Evolutionary conservation across 1,284 basidiomycete species (phyloP), one percentile per base, ranked within the genome.

Genomic region (Bondarzewia mesenterica): DNA sequence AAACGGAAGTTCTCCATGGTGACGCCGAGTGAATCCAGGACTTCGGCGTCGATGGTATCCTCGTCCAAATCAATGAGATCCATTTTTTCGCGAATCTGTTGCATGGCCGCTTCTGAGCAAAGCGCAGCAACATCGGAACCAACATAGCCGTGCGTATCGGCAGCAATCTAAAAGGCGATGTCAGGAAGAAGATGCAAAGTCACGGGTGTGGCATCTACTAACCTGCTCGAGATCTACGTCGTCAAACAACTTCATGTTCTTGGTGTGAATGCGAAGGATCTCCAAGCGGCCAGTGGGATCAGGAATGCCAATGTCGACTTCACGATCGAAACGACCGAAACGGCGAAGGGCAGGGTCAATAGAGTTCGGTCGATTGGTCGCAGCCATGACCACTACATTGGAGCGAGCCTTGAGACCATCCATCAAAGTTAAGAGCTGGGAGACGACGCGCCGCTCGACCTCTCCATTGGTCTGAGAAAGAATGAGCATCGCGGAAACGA

Each of bases 1-100:
- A 94, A 95, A 51, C 93, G 87, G 90, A 96, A 96, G 79, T 96
- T 96, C 66, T 96, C 93, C 93, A 95, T 95, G 8, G 93, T 96
- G 55, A 96, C 91, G 54, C 93, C 93, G 47, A 96, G 83, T 16
- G 92, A 89, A 70, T 96, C 93, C 52, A 97, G 85, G 5, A 97
- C 93, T 69, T 97, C 93, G 15, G 93, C 93, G 59, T 96, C 93
- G 63, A 97, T 97, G 41, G 93, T 95, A 65, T 96, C 93, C 66
- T 91, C 89, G 56, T 93, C 89, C 18, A 93, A 74, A 67, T 95
- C 91, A 58, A 94, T 93, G 59, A 94, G 75, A 59, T 94, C 91
- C 92, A 95, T 94, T 80, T 97, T 96, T 72, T 97, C 93, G 63
- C 93, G 88, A 59, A 96, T 96, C 68, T 97, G 93, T 72, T 97